These are phyloP conservation scores for Abrus pulchellus DNA, from an alignment of 306 rosid genomes.

Conservation along the genomic window DNA sequence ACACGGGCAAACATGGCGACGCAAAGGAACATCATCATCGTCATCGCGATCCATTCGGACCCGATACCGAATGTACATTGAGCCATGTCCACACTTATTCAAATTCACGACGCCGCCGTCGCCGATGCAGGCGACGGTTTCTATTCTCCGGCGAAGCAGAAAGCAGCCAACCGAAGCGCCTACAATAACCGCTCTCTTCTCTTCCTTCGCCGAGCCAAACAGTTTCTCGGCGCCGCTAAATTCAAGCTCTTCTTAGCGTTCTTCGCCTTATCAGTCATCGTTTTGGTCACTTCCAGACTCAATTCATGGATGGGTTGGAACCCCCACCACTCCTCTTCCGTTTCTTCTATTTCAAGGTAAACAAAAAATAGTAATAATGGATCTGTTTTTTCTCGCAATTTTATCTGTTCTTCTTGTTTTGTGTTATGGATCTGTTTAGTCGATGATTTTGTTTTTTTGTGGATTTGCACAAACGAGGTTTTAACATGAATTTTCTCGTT, in stretches of 20 bases:
- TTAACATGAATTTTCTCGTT: neutral
- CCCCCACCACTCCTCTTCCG: conserved; percentile 54
- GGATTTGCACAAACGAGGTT: neutral
- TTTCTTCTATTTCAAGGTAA: conserved; percentile 58
- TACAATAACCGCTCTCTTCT: conserved; percentile 42
- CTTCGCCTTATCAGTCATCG: conserved; percentile 42
- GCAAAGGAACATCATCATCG: neutral
- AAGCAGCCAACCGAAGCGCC: conserved; percentile 58
- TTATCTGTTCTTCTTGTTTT: neutral
- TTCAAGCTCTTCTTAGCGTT: conserved; percentile 49
- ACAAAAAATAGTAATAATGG: neutral
- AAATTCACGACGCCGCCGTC: conserved; percentile 45
- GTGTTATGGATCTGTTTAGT: neutral
- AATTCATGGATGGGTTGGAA: conserved; percentile 65
- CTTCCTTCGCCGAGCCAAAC: conserved; percentile 53
- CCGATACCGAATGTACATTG: conserved; percentile 34
- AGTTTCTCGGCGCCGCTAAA: conserved; percentile 49
- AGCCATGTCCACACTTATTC: conserved; percentile 51
- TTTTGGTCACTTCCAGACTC: conserved; percentile 48
- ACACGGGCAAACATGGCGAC: neutral
- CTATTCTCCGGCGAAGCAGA: conserved; percentile 68
- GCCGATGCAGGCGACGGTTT: conserved; percentile 42
- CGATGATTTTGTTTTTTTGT: neutral
- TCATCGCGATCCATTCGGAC: neutral
- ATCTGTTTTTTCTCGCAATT: conserved; percentile 19